Evolutionary conservation across 1,284 basidiomycete species (phyloP).

Genomic region (Naganishia liquefaciens): DNA sequence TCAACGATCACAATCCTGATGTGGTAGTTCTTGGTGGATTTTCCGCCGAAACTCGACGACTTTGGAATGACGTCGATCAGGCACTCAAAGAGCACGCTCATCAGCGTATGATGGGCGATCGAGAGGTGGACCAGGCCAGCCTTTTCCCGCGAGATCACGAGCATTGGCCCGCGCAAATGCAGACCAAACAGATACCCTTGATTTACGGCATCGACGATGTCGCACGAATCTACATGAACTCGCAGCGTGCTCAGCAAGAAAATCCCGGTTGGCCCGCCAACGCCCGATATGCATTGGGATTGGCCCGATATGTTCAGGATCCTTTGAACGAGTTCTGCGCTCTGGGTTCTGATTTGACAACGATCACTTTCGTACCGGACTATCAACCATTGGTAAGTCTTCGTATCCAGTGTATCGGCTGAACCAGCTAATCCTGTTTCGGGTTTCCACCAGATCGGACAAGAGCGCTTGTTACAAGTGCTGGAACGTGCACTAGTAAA

Average conservation of each 20-base stretch:
- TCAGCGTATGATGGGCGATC: constrained; percentile 22
- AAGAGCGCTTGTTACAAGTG: constrained; percentile 76
- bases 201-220: constrained; percentile 88
- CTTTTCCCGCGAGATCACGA: constrained; percentile 40
- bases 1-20: constrained; percentile 79
- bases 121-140: constrained; percentile 35
- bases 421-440: constrained; percentile 25
- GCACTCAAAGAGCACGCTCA: constrained; percentile 51
- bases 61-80: constrained; percentile 61
- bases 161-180: constrained; percentile 39
- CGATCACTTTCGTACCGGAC: constrained; percentile 72
- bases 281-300: constrained; percentile 90
- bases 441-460: constrained; percentile 67
- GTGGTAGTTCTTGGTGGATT: constrained; percentile 89
- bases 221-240: constrained; percentile 91
- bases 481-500: constrained; percentile 89
- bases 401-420: neutral
- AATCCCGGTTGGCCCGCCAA: constrained; percentile 76
- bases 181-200: constrained; percentile 61
- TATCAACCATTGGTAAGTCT: constrained; percentile 74
- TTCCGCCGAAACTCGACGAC: constrained; percentile 67
- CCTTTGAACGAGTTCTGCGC: constrained; percentile 92
- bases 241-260: constrained; percentile 79
- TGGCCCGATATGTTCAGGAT: constrained; percentile 91
- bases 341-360: constrained; percentile 74